Evolutionary conservation across 2,329 filamentous ascomycete genomes (phyloP), one percentile per base, ranked within the genome.

Genomic region (Ceratocystis destructans): DNA sequence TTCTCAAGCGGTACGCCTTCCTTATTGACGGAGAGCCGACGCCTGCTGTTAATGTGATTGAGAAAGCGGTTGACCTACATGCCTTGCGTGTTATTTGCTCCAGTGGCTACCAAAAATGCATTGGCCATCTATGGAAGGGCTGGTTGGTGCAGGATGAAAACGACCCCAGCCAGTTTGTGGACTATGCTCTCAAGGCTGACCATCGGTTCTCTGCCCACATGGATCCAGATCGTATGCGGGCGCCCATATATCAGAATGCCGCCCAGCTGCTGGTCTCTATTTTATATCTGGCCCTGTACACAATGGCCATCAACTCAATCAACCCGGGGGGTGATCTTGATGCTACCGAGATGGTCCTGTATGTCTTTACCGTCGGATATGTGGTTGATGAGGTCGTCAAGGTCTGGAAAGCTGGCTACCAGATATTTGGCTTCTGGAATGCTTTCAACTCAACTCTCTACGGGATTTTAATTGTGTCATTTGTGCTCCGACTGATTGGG

Each of bases 131-230:
- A 7, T 99, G 94, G 94, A 85, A 86, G 69, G 94, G 94, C 25
- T 99, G 94, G 94, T 80, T 97, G 7, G 86, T 96, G n/a, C 94
- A 99, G 74, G 90, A 96, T 70, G 91, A 96, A 71, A 82, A 92
- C 62, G 92, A 97, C 71, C 88, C 93, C 0, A 85, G 87, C n/a
- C 86, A 85, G 64, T 99, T 99, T 73, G 82, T 96, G 65, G 87
- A 92, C 72, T 99, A 95, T 79, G 84, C 87, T 71, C 81, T 90
- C 68, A 90, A 90, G 73, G 89, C 87, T 68, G 89, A 92, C 73
- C 86, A 85, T 1, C 82, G 80, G 57, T 95, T 94, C 75, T 83
- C 87, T 77, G 78, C 82, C 1, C 94, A 99, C 74, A 85, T 97
- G 71, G 89, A 97, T 72, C 94, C 94, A 0, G 92, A 97, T 73